Evolutionary conservation across 1,139 yeast species (phyloP).

Genomic region (Scheffersomyces lignicola): DNA sequence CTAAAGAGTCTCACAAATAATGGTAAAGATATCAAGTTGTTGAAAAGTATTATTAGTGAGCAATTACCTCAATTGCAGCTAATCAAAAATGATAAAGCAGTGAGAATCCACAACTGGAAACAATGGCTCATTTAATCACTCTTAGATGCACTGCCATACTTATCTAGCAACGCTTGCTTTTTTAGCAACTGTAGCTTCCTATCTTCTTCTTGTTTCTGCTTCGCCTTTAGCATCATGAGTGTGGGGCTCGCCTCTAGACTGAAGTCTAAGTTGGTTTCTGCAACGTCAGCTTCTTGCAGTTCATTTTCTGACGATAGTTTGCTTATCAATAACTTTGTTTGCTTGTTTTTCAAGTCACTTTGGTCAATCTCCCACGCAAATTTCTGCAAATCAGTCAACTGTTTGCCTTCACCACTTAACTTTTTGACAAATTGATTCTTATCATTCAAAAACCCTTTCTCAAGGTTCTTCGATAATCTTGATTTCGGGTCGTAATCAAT

Average conservation of each 20-base stretch:
- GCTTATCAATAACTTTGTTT: slow-evolving; percentile 14
- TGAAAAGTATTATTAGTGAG: slow-evolving; percentile 16
- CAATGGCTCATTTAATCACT: slow-evolving; percentile 14
- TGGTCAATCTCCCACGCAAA: slow-evolving; percentile 53
- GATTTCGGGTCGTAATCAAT: slow-evolving; percentile 58
- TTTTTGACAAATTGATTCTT: slow-evolving; percentile 54
- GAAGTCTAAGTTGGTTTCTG: slow-evolving; percentile 39
- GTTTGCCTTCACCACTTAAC: slow-evolving; percentile 51
- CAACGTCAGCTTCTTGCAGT: slow-evolving; percentile 13
- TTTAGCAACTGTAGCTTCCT: slow-evolving; percentile 19
- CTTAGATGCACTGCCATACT: slow-evolving; percentile 17
- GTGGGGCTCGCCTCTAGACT: slow-evolving; percentile 64
- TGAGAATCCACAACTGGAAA: slow-evolving; percentile 19
- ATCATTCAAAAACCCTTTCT: slow-evolving; percentile 50
- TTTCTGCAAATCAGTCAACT: slow-evolving; percentile 46
- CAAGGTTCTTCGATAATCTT: slow-evolving; percentile 46
- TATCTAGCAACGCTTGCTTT: slow-evolving; percentile 32
- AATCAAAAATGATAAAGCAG: slow-evolving; percentile 13
- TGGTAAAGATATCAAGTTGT: slow-evolving; percentile 17
- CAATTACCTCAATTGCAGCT: slow-evolving; percentile 16
- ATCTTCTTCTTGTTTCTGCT: slow-evolving; percentile 34
- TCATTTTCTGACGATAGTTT: slow-evolving; percentile 9
- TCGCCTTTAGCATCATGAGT: slow-evolving; percentile 46
- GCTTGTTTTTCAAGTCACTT: slow-evolving; percentile 20
- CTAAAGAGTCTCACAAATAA: slow-evolving; percentile 18